phyloP scores from a whole-genome alignment of 768 basidiomycete genomes.

The Suillus bovinus region DNA sequence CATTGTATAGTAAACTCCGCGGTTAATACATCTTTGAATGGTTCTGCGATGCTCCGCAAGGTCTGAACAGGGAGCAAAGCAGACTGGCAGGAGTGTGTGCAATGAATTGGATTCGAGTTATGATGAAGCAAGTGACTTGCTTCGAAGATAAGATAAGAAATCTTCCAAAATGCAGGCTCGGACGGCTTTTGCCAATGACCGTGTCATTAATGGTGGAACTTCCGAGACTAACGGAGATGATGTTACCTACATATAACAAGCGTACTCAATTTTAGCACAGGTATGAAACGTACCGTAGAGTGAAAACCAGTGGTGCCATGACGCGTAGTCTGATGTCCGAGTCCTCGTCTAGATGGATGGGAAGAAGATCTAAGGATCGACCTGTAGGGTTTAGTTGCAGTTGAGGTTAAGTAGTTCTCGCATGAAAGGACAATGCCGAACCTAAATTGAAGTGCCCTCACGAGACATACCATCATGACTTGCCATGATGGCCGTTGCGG shows the following conservation, averaged over 20 bases:
- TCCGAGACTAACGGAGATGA: background rate
- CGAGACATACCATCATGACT: background rate
- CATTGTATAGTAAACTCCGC: background rate
- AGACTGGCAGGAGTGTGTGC: background rate
- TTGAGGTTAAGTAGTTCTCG: background rate
- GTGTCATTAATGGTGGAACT: background rate
- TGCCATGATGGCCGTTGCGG: too few species aligned
- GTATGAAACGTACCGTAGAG: background rate
- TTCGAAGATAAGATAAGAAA: too few species aligned
- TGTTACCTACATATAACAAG: background rate
- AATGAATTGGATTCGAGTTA: background rate
- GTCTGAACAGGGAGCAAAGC: background rate
- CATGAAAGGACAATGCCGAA: background rate
- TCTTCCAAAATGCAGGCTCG: too few species aligned
- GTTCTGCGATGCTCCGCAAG: background rate
- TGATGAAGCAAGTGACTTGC: background rate
- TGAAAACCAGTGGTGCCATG: background rate
- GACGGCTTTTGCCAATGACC: background rate
- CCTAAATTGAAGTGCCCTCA: background rate
- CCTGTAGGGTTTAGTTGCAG: background rate
- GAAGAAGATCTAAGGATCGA: background rate
- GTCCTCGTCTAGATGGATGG: background rate
- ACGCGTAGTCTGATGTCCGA: background rate
- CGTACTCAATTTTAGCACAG: background rate
- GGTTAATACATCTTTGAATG: background rate